A percentile compares a stretch with the other conserved stretches of the same genome.
Evolutionary conservation across 257 asterid species (phyloP).

Genomic region (Eucommia ulmoides): DNA sequence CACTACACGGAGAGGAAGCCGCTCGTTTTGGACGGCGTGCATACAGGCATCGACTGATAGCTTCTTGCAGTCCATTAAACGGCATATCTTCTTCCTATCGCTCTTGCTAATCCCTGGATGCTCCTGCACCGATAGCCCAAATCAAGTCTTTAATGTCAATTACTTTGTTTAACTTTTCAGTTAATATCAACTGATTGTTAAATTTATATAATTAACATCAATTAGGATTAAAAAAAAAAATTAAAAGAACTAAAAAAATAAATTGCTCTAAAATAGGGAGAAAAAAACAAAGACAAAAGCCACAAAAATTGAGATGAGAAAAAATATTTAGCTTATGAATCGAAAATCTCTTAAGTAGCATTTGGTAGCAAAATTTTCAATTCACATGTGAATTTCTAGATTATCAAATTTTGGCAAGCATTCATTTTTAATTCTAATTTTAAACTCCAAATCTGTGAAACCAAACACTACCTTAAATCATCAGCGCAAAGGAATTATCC

Average conservation of each 20-base stretch:
- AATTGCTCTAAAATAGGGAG: too few species aligned
- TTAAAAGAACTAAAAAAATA: too few species aligned
- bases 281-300: background rate
- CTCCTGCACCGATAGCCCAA: slow-evolving; percentile 27
- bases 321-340: too few species aligned
- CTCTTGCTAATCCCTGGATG: slow-evolving; percentile 81
- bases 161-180: too few species aligned
- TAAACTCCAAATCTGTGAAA: too few species aligned
- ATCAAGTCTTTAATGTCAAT: background rate
- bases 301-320: background rate
- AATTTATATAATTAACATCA: too few species aligned
- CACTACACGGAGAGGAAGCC: slow-evolving; percentile 78
- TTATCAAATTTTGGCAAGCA: too few species aligned
- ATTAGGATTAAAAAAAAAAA: too few species aligned
- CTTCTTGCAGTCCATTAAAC: slow-evolving; percentile 89
- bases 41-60: slow-evolving; percentile 83
- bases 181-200: too few species aligned
- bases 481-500: too few species aligned
- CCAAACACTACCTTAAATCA: too few species aligned
- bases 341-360: background rate
- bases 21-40: slow-evolving; percentile 92
- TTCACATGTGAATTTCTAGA: background rate
- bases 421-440: too few species aligned
- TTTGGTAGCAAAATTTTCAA: background rate
- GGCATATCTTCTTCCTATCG: slow-evolving; percentile 68